Evolutionary conservation across 495 filamentous ascomycete genomes (phyloP).

Genomic region (Staphylotrichum tortipilum): DNA sequence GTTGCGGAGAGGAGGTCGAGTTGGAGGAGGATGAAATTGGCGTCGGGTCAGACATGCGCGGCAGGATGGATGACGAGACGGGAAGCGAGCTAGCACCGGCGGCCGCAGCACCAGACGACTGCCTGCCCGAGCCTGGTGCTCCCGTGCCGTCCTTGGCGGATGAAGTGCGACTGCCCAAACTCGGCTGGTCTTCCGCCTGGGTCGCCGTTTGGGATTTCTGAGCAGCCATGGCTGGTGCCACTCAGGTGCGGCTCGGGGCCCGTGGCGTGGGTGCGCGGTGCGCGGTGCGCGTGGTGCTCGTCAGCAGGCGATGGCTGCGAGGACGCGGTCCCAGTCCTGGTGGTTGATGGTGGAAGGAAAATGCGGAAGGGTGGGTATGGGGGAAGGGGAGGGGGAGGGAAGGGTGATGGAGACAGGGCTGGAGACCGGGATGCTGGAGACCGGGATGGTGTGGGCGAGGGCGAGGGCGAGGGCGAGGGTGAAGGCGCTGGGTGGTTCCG

Average conservation of each 20-base stretch:
- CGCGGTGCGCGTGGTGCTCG: slow-evolving; percentile 2
- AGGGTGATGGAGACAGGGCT: no score
- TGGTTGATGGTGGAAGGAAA: slow-evolving; percentile 7
- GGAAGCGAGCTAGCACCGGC: slow-evolving; percentile 10
- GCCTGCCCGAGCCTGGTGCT: slow-evolving; percentile 17
- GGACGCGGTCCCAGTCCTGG: slow-evolving; percentile 3
- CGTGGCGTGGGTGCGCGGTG: background rate
- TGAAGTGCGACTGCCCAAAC: slow-evolving; percentile 17
- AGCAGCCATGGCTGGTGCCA: slow-evolving; percentile 17
- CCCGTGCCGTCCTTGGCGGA: slow-evolving; percentile 23
- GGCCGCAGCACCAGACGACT: no score
- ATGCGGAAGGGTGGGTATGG: background rate
- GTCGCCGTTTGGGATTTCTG: slow-evolving; percentile 27
- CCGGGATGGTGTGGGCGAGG: no score
- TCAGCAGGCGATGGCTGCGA: slow-evolving; percentile 4
- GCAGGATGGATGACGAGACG: slow-evolving; percentile 13
- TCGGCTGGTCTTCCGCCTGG: slow-evolving; percentile 23
- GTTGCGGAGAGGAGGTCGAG: slow-evolving; percentile 12
- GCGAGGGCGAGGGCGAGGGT: no score
- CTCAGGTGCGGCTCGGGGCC: background rate
- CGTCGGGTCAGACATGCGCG: slow-evolving; percentile 23
- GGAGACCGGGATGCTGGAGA: no score
- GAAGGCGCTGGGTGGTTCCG: slow-evolving; percentile 12
- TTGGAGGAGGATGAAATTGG: slow-evolving; percentile 7
- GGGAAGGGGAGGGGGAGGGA: no score